phyloP scores from a whole-genome alignment of 192 early-diverging fungal genomes.

The Dispira parvispora region DNA sequence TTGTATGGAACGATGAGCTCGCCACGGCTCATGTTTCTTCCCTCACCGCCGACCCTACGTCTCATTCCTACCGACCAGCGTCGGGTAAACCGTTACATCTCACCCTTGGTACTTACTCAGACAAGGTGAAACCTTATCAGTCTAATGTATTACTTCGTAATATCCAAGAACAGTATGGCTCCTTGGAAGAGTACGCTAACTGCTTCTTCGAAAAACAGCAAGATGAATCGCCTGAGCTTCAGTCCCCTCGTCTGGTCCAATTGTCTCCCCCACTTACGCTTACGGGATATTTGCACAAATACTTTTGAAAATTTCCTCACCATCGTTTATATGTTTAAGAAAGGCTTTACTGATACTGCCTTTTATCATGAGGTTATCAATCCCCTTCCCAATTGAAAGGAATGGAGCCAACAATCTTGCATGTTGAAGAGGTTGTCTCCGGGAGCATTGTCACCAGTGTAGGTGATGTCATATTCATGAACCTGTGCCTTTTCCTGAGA shows the following conservation, averaged over 20 bases:
- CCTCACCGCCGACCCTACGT: conserved; percentile 9
- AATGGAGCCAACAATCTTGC: no score
- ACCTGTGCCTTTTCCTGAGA: no score
- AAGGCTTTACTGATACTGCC: no score
- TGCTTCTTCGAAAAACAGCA: not conserved
- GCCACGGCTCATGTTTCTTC: conserved; percentile 17
- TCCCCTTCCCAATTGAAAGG: no score
- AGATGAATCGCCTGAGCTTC: not conserved
- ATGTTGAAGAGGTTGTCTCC: no score
- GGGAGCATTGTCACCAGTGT: no score
- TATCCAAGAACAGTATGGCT: not conserved
- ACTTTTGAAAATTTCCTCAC: conserved; percentile 2
- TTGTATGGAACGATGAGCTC: conserved; percentile 30
- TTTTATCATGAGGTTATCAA: no score
- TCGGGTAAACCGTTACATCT: conserved; percentile 20
- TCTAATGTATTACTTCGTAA: conserved; percentile 20
- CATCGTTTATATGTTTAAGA: no score
- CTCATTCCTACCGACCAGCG: not conserved
- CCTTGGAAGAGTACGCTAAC: not conserved
- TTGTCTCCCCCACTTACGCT: not conserved
- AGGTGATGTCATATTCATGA: no score
- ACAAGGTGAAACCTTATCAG: conserved; percentile 21
- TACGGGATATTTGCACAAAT: not conserved
- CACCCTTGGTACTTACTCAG: conserved; percentile 23
- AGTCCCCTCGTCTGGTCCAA: not conserved